Evolutionary conservation across 148 eudicot species (phyloP).

Genomic region (Cornus suecica): DNA sequence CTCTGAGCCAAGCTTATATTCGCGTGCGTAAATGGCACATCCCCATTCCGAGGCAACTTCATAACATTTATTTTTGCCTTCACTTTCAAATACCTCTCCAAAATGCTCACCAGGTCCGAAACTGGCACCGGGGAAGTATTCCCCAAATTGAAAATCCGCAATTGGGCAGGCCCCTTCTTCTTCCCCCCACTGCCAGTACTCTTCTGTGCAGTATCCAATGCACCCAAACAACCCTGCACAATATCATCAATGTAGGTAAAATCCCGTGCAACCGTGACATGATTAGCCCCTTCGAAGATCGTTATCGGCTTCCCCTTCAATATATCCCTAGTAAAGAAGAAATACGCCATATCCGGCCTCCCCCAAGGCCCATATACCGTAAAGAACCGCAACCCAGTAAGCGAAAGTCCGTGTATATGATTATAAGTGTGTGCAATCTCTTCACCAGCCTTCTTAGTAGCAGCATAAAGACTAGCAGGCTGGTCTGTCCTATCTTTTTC

Average conservation of each 20-base stretch:
- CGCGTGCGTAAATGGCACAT: slow-evolving; percentile 73
- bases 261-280: slow-evolving; percentile 74
- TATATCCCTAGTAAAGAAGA: slow-evolving; percentile 73
- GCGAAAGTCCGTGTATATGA: slow-evolving; percentile 68
- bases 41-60: slow-evolving; percentile 81
- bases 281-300: slow-evolving; percentile 67
- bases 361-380: slow-evolving; percentile 93
- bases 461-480: slow-evolving; percentile 84
- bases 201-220: slow-evolving; percentile 80
- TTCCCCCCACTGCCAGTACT: slow-evolving; percentile 85
- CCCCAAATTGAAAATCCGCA: slow-evolving; percentile 77
- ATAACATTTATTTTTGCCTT: slow-evolving; percentile 63
- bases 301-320: slow-evolving; percentile 64
- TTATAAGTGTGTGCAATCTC: slow-evolving; percentile 84
- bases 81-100: slow-evolving; percentile 69
- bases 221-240: slow-evolving; percentile 75
- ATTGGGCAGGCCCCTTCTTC: slow-evolving; percentile 67
- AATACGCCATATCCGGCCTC: slow-evolving; percentile 84
- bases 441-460: slow-evolving; percentile 82
- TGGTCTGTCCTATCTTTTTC: slow-evolving; percentile 80
- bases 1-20: slow-evolving; percentile 61
- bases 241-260: slow-evolving; percentile 85
- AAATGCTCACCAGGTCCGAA: slow-evolving; percentile 68
- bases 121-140: slow-evolving; percentile 84
- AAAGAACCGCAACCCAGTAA: slow-evolving; percentile 75